phyloP scores from a whole-genome alignment of 2,329 filamentous ascomycete species.

The Penicillium digitatum region DNA sequence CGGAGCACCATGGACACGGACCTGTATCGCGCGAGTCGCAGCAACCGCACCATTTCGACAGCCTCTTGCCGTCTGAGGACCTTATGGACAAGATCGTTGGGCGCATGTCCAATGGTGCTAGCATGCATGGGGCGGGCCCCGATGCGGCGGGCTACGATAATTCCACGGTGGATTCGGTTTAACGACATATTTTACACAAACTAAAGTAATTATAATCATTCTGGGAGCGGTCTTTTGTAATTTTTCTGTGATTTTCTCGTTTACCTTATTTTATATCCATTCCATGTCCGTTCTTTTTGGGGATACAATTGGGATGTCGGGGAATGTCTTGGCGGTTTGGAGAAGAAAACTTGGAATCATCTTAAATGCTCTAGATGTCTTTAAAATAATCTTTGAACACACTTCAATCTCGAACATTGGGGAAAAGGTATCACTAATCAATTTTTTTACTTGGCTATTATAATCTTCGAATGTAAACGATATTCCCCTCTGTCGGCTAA shows the following conservation, averaged over 20 bases:
- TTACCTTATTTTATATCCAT: constrained; percentile 5
- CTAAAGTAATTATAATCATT: constrained; percentile 31
- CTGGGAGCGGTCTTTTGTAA: constrained; percentile 15
- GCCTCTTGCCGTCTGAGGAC: constrained; percentile 34
- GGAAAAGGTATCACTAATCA: neutral
- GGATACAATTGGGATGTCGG: neutral
- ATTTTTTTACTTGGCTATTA: neutral
- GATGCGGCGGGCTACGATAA: constrained; percentile 34
- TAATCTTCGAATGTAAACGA: neutral
- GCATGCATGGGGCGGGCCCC: constrained; percentile 35
- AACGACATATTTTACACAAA: constrained; percentile 16
- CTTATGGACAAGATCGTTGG: constrained; percentile 39
- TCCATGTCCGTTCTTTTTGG: neutral
- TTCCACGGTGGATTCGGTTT: constrained; percentile 32
- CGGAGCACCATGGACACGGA: constrained; percentile 30
- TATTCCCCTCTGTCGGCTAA: neutral
- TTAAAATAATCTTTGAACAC: neutral
- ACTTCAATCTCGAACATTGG: neutral
- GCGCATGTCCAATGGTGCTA: constrained; percentile 31
- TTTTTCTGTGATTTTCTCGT: constrained; percentile 12
- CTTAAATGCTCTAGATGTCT: too few relatives aligned
- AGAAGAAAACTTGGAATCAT: neutral
- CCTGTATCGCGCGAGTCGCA: constrained; percentile 34
- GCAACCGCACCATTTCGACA: constrained; percentile 32
- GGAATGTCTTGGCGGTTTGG: neutral